Evolutionary conservation across 2,329 filamentous ascomycete genomes (phyloP), one percentile per base, ranked within the genome.

Genomic region (Akanthomyces lecanii): DNA sequence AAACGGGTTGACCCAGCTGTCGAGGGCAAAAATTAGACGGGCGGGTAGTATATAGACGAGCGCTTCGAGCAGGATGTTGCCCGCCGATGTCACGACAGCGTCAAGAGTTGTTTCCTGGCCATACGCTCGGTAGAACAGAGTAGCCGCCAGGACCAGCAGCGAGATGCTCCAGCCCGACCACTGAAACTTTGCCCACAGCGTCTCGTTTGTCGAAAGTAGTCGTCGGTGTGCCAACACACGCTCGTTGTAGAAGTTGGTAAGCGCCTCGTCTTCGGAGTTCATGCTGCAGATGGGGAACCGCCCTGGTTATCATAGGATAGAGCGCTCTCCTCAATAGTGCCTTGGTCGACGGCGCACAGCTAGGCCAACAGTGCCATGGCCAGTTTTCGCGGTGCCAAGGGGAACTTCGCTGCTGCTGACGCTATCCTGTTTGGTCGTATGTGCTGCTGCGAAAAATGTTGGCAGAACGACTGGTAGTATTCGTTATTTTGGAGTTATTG

Each of bases 41-140:
- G 81, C 77, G 1, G 89, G 89, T 16, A 82, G 80, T 38, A 83
- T 56, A 66, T 79, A 79, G 61, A 91, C 81, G 36, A 89, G 65
- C 30, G 73, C 72, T 74, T 89, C 83, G 87, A 88, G 90, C 44
- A 86, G 70, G 59, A 86, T 71, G 67, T 81, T 77, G 63, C 67
- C 69, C 16, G 73, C 48, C 23, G 72, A 65, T 53, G 65, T 67
- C 48, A 73, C 52, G 5, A 69, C 66, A 14, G 67, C 69, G 47
- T 71, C 68, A 8, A 76, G 62, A 5, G 74, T 69, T 21, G 70
- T 65, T 14, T 75, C 70, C 14, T 74, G 70, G 65, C 71, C 72
- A 70, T 74, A 72, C 33, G 71, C 59, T 58, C 73, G 75, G 71
- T 74, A 71, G n/a, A 72, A 48, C 52, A 76, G 64, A 47, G 75